These are phyloP conservation scores for Eucalyptus fibrosa DNA, from an alignment of 345 rosid genomes.

Conservation along the genomic window DNA sequence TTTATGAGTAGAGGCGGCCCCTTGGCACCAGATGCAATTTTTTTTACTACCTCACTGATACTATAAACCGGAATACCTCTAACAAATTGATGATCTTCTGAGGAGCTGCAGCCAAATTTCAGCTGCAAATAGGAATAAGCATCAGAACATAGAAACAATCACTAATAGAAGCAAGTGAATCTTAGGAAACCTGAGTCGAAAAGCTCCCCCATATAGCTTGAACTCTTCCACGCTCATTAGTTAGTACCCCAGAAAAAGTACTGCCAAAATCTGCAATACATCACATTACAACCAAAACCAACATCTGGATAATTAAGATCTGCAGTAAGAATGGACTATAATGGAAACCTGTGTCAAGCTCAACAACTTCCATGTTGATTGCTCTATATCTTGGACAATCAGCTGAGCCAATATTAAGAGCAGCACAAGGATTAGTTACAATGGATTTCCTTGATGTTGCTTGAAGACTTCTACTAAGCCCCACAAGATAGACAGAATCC, in stretches of 20 bases:
- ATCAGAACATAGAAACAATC: not conserved
- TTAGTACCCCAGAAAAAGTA: slow-evolving; percentile 85
- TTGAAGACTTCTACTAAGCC: slow-evolving; percentile 80
- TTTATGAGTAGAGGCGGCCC: slow-evolving; percentile 72
- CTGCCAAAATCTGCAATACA: slow-evolving; percentile 76
- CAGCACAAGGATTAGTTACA: slow-evolving; percentile 86
- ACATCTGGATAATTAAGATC: not conserved
- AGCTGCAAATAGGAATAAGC: slow-evolving; percentile 31
- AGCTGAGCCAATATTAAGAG: slow-evolving; percentile 76
- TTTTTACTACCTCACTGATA: slow-evolving; percentile 68
- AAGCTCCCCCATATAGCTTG: slow-evolving; percentile 97
- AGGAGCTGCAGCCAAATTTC: slow-evolving; percentile 54
- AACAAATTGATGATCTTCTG: slow-evolving; percentile 89
- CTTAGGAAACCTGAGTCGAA: slow-evolving; percentile 69
- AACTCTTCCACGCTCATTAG: slow-evolving; percentile 84
- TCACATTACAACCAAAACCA: not conserved
- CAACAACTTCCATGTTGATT: slow-evolving; percentile 92
- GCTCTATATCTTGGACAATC: slow-evolving; percentile 94
- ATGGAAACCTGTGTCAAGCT: slow-evolving; percentile 75
- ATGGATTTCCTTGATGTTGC: slow-evolving; percentile 87
- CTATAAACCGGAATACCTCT: slow-evolving; percentile 76
- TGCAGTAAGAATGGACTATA: not conserved
- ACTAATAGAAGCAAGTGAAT: not conserved
- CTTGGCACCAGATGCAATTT: slow-evolving; percentile 53
- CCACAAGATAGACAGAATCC: slow-evolving; percentile 85